phyloP scores from a whole-genome alignment of 768 basidiomycete genomes.

The Polyporus arcularius region DNA sequence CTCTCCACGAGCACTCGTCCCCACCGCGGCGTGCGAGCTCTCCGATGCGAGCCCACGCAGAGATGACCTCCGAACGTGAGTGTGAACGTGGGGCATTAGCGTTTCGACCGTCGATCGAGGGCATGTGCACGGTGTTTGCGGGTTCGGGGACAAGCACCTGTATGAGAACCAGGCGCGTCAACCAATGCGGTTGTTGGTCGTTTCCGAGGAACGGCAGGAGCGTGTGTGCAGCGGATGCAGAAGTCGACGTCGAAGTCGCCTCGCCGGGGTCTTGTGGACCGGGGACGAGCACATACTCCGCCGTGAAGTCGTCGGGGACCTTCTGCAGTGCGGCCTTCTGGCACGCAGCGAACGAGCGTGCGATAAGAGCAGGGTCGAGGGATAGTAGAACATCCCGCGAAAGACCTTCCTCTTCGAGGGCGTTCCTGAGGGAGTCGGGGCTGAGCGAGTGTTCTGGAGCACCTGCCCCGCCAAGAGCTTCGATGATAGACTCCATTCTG shows the following conservation, averaged over 20 bases:
- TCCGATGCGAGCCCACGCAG: slow-evolving; percentile 71
- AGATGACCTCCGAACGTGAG: slow-evolving; percentile 70
- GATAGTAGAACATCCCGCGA: slow-evolving; percentile 64
- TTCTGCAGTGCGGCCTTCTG: slow-evolving; percentile 51
- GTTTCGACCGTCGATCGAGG: slow-evolving; percentile 33
- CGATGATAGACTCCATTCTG: slow-evolving; percentile 31
- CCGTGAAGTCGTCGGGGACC: slow-evolving; percentile 52
- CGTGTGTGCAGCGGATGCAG: slow-evolving; percentile 7
- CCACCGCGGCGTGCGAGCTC: slow-evolving; percentile 72
- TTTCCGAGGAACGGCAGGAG: slow-evolving; percentile 58
- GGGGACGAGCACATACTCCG: slow-evolving; percentile 40
- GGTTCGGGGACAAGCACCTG: slow-evolving; percentile 70
- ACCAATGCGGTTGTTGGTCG: slow-evolving; percentile 76
- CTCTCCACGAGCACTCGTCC: slow-evolving; percentile 80
- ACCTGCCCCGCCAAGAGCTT: slow-evolving; percentile 20
- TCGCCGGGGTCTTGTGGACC: slow-evolving; percentile 24
- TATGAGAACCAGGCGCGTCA: slow-evolving; percentile 70
- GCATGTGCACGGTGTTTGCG: slow-evolving; percentile 34
- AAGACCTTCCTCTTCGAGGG: slow-evolving; percentile 65
- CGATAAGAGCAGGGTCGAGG: slow-evolving; percentile 63
- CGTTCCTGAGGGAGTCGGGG: slow-evolving; percentile 43
- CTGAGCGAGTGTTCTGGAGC: slow-evolving; percentile 2
- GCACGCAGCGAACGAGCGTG: slow-evolving; percentile 62
- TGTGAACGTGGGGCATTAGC: slow-evolving; percentile 54
- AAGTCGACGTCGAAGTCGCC: not conserved